A percentile compares a stretch with the other conserved stretches of the same genome.
phyloP scores from a whole-genome alignment of 495 filamentous ascomycete species.

The Entonaema liquescens region DNA sequence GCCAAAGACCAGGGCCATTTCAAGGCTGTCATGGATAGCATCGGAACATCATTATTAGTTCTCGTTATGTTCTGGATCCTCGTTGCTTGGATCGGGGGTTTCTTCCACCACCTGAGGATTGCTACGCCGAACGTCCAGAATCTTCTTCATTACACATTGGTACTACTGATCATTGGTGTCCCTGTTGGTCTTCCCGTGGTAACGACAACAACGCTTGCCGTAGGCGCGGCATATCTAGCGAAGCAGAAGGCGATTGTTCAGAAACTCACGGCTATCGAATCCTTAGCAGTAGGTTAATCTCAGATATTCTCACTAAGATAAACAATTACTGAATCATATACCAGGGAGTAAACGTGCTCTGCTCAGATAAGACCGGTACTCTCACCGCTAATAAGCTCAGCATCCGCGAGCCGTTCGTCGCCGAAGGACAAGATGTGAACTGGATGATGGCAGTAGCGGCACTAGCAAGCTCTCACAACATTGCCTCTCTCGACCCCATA shows the following conservation, averaged over 20 bases:
- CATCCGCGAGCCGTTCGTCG: slow-evolving; percentile 82
- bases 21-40: slow-evolving; percentile 84
- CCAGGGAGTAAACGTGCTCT: slow-evolving; percentile 88
- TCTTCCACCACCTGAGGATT: slow-evolving; percentile 81
- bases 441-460: slow-evolving; percentile 91
- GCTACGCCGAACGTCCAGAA: slow-evolving; percentile 50
- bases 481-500: slow-evolving; percentile 91
- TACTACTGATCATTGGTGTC: slow-evolving; percentile 90
- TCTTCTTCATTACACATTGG: slow-evolving; percentile 84
- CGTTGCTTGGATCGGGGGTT: slow-evolving; percentile 82
- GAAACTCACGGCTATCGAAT: slow-evolving; percentile 94
- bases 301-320: not conserved
- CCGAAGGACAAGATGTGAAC: slow-evolving; percentile 77
- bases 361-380: slow-evolving; percentile 95
- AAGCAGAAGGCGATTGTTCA: slow-evolving; percentile 97
- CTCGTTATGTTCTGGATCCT: slow-evolving; percentile 83
- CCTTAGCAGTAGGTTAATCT: slow-evolving; percentile 65
- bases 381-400: slow-evolving; percentile 92
- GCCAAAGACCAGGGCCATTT: slow-evolving; percentile 80
- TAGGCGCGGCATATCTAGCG: slow-evolving; percentile 90
- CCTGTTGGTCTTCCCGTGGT: slow-evolving; percentile 96
- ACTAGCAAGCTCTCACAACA: slow-evolving; percentile 87
- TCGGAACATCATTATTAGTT: slow-evolving; percentile 81
- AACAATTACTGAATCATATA: slow-evolving; percentile 3
- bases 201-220: slow-evolving; percentile 94